Evolutionary conservation across 495 filamentous ascomycete species (phyloP), one percentile per base, ranked within the genome.

Genomic region (Aspergillus carlsbadensis): DNA sequence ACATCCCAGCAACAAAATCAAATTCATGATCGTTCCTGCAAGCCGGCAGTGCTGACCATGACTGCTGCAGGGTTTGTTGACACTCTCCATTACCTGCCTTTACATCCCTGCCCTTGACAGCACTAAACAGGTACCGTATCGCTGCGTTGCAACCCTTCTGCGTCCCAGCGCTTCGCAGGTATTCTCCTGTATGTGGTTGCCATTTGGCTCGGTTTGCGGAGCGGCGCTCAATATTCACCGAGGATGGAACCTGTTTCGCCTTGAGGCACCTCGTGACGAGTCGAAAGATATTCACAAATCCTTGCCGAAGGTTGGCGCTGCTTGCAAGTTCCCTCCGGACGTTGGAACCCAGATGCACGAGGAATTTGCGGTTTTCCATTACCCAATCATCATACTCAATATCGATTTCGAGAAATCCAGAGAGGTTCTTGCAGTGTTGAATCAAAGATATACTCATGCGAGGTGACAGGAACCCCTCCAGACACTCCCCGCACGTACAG

Each of bases 21-120:
- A 64, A 70, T 54, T 70, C 67, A 59, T 61, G 63, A 56, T 68
- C 63, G 53, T 67, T 70, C 49, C 65, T 62, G 54, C 67, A 70
- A 49, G 54, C 29, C 36, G 52, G 60, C 18, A 66, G 50, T 21
- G 52, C 56, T 46, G 54, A 60, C 54, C 60, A 56, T 46, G 58
- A 40, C 13, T 59, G 47, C 53, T 54, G 31, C 40, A 63, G 61
- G 59, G 11, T 45, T 17, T 35, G 42, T 60, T 59, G 61, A 62
- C 50, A 60, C 41, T 56, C 52, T 47, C 65, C 65, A 63, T 63
- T 37, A 42, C 66, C 66, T 56, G 60, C 58, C 53, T 60, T 54
- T 60, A 67, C 56, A 63, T 69, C 66, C 41, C 64, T n/a, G 42
- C 53, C 45, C 35, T 56, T 55, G 54, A 62, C 54, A 37, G 52